Evolutionary conservation across 163 green algal genomes (phyloP), one percentile per base, ranked within the genome.

Genomic region (Scenedesmus sp.): DNA sequence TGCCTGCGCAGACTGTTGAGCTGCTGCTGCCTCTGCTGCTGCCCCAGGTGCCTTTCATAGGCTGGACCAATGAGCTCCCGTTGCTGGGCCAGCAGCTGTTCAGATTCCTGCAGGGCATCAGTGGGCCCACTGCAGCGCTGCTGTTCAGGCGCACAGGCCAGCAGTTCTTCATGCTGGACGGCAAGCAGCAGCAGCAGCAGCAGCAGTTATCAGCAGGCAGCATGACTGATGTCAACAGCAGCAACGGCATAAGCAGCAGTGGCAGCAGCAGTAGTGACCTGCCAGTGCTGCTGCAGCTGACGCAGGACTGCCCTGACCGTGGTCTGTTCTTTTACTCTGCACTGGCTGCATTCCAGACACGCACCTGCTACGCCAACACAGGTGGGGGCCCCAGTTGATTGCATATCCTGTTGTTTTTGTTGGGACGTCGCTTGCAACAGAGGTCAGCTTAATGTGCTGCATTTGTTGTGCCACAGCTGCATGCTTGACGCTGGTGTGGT

Each of bases 301-400:
- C 94, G 0, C 51, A 93, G 26, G 97, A 98, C 81, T 91, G 93
- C 3, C 88, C 93, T 16, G 37, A 91, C 30, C 70, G 91, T 4
- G 87, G 89, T 0, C 56, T 94, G 43, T 94, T 87, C 87, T 98
- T 97, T 70, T 89, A 92, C 30, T 96, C 94, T 3, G 97, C 95
- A 0, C 95, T 99, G 37, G 40, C 65, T 3, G 88, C 90, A 68
- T 99, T 99, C 91, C 76, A 93, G 81, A 98, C 92, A 0, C 93
- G 97, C 12, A 99, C 97, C 1, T 91, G 84, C 68, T 98, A 98
- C 85, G 97, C 96, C 56, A 99, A 99, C 93, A 94, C 90, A 81
- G 76, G 78, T 93, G 46, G 2, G 87, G 44, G n/a, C n/a, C n/a
- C n/a, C n/a, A n/a, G n/a, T n/a, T n/a, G n/a, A n/a, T n/a, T n/a